Evolutionary conservation across 2,329 filamentous ascomycete species (phyloP).

Genomic region (Beauveria varroae): DNA sequence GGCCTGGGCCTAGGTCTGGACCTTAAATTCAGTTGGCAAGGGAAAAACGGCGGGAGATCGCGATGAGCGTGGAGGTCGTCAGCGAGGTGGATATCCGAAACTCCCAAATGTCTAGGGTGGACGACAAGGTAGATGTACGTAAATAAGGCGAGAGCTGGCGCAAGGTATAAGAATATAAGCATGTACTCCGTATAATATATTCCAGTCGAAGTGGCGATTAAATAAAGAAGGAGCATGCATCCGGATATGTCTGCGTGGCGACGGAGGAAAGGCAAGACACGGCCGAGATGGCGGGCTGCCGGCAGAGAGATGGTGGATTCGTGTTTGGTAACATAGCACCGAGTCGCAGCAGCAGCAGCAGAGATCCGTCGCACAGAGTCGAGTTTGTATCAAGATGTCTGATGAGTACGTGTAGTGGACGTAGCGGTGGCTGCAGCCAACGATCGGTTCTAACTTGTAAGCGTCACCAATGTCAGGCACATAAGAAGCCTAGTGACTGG

Average conservation of each 20-base stretch:
- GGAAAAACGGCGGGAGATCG: background rate
- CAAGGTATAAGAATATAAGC: background rate
- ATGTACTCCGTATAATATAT: background rate
- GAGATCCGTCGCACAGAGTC: background rate
- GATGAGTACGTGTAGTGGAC: background rate
- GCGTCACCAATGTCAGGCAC: background rate
- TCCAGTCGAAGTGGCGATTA: background rate
- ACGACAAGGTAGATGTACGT: background rate
- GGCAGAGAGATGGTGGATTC: background rate
- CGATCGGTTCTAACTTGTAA: background rate
- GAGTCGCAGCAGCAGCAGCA: background rate
- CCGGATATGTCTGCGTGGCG: background rate
- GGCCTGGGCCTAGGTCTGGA: slow-evolving; percentile 6
- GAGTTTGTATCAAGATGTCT: background rate
- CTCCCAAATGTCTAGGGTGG: background rate
- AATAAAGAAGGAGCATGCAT: background rate
- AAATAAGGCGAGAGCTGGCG: background rate
- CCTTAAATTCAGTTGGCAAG: background rate
- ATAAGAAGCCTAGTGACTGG: background rate
- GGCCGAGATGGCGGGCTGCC: background rate
- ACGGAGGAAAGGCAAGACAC: background rate
- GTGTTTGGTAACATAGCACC: background rate
- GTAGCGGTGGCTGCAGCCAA: background rate
- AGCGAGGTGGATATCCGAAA: background rate
- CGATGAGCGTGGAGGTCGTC: background rate